Evolutionary conservation across 441 rosid species (phyloP).

Genomic region (Corymbia calophylla): DNA sequence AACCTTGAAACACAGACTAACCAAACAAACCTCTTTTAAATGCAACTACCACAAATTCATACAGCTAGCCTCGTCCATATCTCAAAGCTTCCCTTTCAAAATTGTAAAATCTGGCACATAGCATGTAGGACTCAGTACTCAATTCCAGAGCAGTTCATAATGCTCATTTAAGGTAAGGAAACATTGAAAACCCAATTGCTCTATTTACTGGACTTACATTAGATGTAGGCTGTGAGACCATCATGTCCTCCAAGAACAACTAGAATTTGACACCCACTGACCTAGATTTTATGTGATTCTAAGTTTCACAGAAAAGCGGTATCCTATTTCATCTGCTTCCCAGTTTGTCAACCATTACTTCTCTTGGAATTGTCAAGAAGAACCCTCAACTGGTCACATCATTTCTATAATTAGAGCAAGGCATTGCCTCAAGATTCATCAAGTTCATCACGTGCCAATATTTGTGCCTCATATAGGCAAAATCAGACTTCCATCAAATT

Average conservation of each 20-base stretch:
- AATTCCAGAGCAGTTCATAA: neutral
- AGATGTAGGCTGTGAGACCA: neutral
- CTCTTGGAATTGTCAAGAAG: neutral
- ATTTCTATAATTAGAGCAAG: neutral
- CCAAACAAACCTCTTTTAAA: neutral
- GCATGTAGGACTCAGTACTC: neutral
- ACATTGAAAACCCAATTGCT: neutral
- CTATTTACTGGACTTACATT: neutral
- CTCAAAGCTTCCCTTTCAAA: neutral
- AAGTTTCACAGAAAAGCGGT: neutral
- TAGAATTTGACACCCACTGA: neutral
- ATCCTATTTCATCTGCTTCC: neutral
- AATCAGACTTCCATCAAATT: neutral
- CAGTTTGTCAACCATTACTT: neutral
- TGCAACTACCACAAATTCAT: neutral
- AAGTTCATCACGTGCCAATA: neutral
- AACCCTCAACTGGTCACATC: neutral
- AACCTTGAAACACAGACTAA: neutral
- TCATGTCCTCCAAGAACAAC: neutral
- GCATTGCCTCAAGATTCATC: neutral
- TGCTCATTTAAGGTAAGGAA: neutral
- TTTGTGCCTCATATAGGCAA: neutral
- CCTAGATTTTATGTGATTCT: neutral
- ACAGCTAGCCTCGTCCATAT: neutral
- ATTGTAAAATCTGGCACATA: neutral